Evolutionary conservation across 208 protist species (phyloP).

Genomic region (Trypanosoma platydactyli): DNA sequence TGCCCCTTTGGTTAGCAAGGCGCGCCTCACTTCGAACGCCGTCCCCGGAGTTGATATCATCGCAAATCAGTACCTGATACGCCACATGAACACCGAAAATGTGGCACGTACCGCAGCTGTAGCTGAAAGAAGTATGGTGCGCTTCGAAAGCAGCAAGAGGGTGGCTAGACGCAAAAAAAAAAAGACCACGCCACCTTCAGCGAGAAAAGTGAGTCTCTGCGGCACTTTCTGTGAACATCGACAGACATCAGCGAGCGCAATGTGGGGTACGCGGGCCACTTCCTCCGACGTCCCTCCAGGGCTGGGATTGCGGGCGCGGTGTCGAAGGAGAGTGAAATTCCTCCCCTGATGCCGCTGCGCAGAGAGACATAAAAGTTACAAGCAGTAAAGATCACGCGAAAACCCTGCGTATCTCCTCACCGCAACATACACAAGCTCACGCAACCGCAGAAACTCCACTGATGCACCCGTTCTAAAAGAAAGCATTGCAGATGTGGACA

Average conservation of each 20-base stretch:
- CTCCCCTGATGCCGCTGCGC: slow-evolving; percentile 38
- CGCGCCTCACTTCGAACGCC: slow-evolving; percentile 49
- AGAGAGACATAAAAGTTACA: slow-evolving; percentile 42
- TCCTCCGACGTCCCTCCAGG: no score
- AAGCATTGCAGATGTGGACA: slow-evolving; percentile 43
- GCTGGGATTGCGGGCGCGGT: no score
- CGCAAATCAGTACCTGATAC: slow-evolving; percentile 66
- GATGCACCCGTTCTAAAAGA: slow-evolving; percentile 42
- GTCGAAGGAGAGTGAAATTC: slow-evolving; percentile 15
- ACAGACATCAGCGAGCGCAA: slow-evolving; percentile 31
- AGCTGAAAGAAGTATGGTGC: slow-evolving; percentile 33
- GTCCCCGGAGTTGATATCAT: slow-evolving; percentile 27
- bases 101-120: slow-evolving; percentile 60
- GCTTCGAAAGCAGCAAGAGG: slow-evolving; percentile 47
- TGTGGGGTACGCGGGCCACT: slow-evolving; percentile 31
- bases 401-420: slow-evolving; percentile 38
- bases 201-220: slow-evolving; percentile 43
- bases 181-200: slow-evolving; percentile 43
- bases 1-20: slow-evolving; percentile 24
- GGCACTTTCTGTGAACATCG: slow-evolving; percentile 33
- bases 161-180: slow-evolving; percentile 43
- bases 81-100: slow-evolving; percentile 35
- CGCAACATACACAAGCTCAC: slow-evolving; percentile 32
- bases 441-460: slow-evolving; percentile 28
- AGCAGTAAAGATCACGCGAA: slow-evolving; percentile 39